Evolutionary conservation across 768 basidiomycete genomes (phyloP).

Genomic region (Trametes meyenii): DNA sequence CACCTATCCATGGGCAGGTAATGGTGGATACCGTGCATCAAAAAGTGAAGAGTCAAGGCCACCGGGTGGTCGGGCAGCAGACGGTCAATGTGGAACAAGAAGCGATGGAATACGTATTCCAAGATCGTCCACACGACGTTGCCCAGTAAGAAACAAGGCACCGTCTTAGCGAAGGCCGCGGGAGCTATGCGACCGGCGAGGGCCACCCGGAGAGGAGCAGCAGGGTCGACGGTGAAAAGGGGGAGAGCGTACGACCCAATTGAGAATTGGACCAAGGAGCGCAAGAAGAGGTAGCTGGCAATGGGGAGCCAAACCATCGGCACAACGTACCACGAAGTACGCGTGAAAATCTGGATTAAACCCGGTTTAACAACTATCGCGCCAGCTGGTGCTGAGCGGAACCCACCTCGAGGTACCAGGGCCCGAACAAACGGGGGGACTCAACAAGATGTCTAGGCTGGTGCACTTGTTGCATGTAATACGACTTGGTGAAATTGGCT

Average conservation of each 20-base stretch:
- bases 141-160: constrained; percentile 77
- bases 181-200: constrained; percentile 48
- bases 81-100: constrained; percentile 95
- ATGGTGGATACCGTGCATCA: constrained; percentile 95
- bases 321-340: constrained; percentile 92
- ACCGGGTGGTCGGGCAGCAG: constrained; percentile 80
- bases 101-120: constrained; percentile 93
- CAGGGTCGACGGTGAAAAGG: constrained; percentile 58
- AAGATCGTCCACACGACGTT: constrained; percentile 93
- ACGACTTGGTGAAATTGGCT: constrained; percentile 90
- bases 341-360: constrained; percentile 63
- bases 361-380: neutral
- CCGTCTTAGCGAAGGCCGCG: constrained; percentile 53
- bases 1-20: constrained; percentile 96
- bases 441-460: constrained; percentile 88
- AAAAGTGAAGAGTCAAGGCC: constrained; percentile 86
- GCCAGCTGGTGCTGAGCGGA: neutral
- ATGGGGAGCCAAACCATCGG: constrained; percentile 94
- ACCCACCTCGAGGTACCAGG: constrained; percentile 75
- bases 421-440: constrained; percentile 87
- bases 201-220: constrained; percentile 51
- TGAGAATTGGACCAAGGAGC: constrained; percentile 83
- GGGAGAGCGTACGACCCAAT: constrained; percentile 56
- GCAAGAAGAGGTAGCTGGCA: constrained; percentile 72
- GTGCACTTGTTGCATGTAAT: constrained; percentile 95